Evolutionary conservation across 2,329 filamentous ascomycete species (phyloP), one percentile per base, ranked within the genome.

Genomic region (Phyllosticta citrichinensis): DNA sequence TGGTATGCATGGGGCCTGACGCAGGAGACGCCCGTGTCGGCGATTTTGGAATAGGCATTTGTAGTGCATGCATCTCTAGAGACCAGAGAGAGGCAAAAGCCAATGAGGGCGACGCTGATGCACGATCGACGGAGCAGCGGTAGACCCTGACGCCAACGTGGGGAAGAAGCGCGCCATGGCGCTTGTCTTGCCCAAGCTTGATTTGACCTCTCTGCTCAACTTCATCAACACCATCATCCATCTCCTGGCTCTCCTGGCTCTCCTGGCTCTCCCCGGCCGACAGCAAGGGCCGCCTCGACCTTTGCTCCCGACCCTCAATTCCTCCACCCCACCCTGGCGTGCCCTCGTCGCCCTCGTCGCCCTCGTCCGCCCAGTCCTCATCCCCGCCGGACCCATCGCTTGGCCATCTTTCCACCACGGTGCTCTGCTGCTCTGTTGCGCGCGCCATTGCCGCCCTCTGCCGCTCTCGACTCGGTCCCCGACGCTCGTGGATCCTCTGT

Each of bases 1-100:
- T 90, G 87, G 87, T 79, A 77, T 69, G 71, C 89, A 57, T 87
- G 86, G 81, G 87, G 87, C 14, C 87, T 83, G 20, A 75, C 83
- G 30, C 71, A 79, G 52, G 79, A 82, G 66, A 83, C 81, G 47
- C 71, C 67, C 27, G 64, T 65, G 4, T 64, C 14, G 12, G 40
- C 17, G 6, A 47, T 47, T 47, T 47, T 47, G 40, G n/a, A 19
- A n/a, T 47, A n/a, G 40, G 12, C 2, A 17, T 40, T 40, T 40
- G 6, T 40, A 40, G 30, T 35, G 12, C 30, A 35, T 35, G 30
- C 30, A 35, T 35, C n/a, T n/a, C n/a, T n/a, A n/a, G n/a, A 12
- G 8, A 35, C 12, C 1, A 40, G 33, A 35, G 0, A 5, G 33
- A 3, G 12, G 33, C 14, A 5, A 5, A 17, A 17, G 17, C 17